Base-by-base conservation (phyloP, 495 filamentous ascomycete species). In the Platismatia glauca region DNA sequence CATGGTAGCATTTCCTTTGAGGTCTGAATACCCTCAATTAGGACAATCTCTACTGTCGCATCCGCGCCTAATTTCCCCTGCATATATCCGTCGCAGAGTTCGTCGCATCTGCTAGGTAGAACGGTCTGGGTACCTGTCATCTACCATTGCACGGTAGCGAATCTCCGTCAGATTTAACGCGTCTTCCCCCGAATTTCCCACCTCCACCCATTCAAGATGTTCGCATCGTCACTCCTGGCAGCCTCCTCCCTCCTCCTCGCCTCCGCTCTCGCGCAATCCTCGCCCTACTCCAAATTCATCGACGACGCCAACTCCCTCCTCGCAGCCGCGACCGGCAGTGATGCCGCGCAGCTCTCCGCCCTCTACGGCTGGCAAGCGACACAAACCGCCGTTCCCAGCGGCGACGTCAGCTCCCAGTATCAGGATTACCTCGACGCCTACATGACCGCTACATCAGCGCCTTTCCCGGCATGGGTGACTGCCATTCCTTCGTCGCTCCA, bases 1-100 rank as follows among this genome's bases (percentile, higher is more conserved):
- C 12, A 22, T 50, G 7, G 9, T 1, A n/a, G 3, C 6, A 22
- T 33, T 53, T 33, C 16, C 50, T 53, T 53, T 53, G 27, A 53
- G 9, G 18, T 9, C 29, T 53, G 50, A 33, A 53, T 53, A 53
- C 13, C 50, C 16, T 53, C 50, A 53, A 52, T 52, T 52, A 31
- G 11, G 11, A 29, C 11, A 18, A 20, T 33, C 24, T 53, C 48
- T 3, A 31, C 4, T 15, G 13, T 29, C 48, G 48, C 48, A 16
- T 15, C n/a, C 48, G 48, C 29, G 50, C 12, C 6, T 53, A 31
- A 53, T 53, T 53, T 53, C 50, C 50, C 50, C 50, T 53, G 50
- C 50, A 33, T 53, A 53, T n/a, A 53, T 31, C 6, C 29, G 50
- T 53, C 50, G 50, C 50, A 33, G 50, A 53, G 7, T 33, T 29